Conservation (phyloP, 345 rosid species). For the Erodium maritimum region DNA sequence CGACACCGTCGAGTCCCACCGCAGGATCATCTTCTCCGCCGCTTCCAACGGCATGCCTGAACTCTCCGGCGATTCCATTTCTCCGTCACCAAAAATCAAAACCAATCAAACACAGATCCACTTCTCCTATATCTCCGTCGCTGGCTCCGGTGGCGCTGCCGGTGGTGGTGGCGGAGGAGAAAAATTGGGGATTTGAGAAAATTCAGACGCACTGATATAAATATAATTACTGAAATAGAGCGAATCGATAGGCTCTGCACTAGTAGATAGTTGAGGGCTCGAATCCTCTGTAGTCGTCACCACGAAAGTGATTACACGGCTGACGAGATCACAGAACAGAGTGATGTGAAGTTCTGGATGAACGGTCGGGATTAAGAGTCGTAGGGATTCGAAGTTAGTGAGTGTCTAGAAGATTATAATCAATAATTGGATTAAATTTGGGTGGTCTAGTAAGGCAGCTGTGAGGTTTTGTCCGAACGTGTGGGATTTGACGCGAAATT, state of each 20-base stretch:
- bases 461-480: background rate
- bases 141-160: background rate
- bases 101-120: background rate
- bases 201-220: no score
- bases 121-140: background rate
- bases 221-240: background rate
- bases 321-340: no score
- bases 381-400: background rate
- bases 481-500: no score
- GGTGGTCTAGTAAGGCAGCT: background rate
- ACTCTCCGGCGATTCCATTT: slow-evolving; percentile 51
- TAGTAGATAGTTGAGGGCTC: background rate
- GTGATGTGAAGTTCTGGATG: background rate
- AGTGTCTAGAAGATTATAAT: background rate
- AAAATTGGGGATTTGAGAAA: background rate
- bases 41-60: slow-evolving; percentile 23
- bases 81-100: background rate
- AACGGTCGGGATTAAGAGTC: background rate
- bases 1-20: slow-evolving; percentile 75
- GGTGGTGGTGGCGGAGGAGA: background rate
- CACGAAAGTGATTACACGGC: no score
- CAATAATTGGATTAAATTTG: background rate
- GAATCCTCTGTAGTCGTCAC: background rate
- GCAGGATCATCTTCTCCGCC: slow-evolving; percentile 51
- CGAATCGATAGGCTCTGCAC: background rate